Percentiles rank a stretch among this genome's conserved stretches.
Evolutionary conservation across 2,329 filamentous ascomycete species (phyloP).

Genomic region (Pseudogymnoascus sp.): DNA sequence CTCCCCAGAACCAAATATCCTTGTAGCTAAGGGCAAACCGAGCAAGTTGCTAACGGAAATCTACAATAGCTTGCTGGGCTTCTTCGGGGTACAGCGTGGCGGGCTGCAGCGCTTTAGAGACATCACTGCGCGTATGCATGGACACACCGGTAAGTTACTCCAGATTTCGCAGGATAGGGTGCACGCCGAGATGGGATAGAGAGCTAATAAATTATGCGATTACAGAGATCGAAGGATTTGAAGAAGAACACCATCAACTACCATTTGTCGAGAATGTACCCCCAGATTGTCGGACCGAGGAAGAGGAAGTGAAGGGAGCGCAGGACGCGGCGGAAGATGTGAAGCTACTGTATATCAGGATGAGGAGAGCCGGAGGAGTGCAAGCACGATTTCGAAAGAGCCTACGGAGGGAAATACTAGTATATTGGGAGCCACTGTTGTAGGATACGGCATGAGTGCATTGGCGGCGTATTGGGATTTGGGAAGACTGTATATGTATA

Average conservation of each 20-base stretch:
- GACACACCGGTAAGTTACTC: constrained; percentile 61
- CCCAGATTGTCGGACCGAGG: constrained; percentile 64
- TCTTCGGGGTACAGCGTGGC: constrained; percentile 63
- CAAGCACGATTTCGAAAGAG: not conserved
- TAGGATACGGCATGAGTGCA: constrained; percentile 4
- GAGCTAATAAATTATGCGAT: constrained; percentile 13
- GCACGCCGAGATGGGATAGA: not conserved
- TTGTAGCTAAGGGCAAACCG: not conserved
- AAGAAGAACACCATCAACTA: constrained; percentile 85
- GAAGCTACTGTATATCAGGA: constrained; percentile 6
- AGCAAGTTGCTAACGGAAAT: constrained; percentile 9
- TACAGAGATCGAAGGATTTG: constrained; percentile 46
- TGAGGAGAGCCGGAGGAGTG: not conserved
- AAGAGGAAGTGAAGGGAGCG: constrained; percentile 47
- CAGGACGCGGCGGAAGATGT: not conserved
- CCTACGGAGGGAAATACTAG: not conserved
- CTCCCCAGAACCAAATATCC: constrained; percentile 11
- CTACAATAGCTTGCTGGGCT: constrained; percentile 68
- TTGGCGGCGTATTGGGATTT: constrained; percentile 9
- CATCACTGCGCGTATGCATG: constrained; percentile 64
- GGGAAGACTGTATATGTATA: constrained; percentile 6
- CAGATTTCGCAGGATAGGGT: constrained; percentile 15
- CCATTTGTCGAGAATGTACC: constrained; percentile 73
- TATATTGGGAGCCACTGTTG: constrained; percentile 7
- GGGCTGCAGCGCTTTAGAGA: constrained; percentile 54